Base-by-base conservation (phyloP, 805 yeast species). In the Candida pseudoglaebosa region DNA sequence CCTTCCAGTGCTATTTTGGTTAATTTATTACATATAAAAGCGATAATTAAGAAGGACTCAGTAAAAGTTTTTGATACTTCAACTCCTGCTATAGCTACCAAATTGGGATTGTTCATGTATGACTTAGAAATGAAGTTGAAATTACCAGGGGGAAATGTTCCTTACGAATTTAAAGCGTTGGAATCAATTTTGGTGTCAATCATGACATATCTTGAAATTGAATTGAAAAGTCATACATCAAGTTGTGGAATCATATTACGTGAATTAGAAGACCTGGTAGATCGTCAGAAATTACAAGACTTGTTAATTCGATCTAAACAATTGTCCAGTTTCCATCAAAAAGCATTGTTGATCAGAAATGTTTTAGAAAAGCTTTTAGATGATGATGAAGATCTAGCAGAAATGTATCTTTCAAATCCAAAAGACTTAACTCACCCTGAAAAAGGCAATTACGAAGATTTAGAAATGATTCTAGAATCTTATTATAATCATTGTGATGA, bases 401-500 rank as follows among this genome's bases (percentile, higher is more conserved):
- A 77, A 7, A 82, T 90, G 90, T 86, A 85, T 54, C 61, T 89
- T 37, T 76, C 83, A 0, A 78, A 71, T 9, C 50, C 58, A 5
- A 52, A 52, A 34, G 37, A 37, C 18, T 52, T 48, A 32, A 47
- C 53, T 28, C 16, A 33, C 28, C 44, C 55, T 7, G 41, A 39
- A 20, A 28, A 22, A 54, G 47, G 45, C 1, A 77, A 75, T 53
- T 74, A 71, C 45, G 85, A 82, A 6, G 96, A 90, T 49, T 73
- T 87, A 15, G 97, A 90, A 59, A 83, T 89, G 82, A 68, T 90
- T 36, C 57, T 90, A 15, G 97, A 90, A 54, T 78, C 95, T 0
- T 90, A 90, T 61, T 89, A 86, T 60, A 83, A 84, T 42, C 96
- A 89, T 50, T 83, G 91, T 55, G 96, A 90, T 54, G 97, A 90